These are phyloP conservation scores for Gracilariopsis chorda DNA, from an alignment of 23 red algal genomes.

Conservation along the genomic window DNA sequence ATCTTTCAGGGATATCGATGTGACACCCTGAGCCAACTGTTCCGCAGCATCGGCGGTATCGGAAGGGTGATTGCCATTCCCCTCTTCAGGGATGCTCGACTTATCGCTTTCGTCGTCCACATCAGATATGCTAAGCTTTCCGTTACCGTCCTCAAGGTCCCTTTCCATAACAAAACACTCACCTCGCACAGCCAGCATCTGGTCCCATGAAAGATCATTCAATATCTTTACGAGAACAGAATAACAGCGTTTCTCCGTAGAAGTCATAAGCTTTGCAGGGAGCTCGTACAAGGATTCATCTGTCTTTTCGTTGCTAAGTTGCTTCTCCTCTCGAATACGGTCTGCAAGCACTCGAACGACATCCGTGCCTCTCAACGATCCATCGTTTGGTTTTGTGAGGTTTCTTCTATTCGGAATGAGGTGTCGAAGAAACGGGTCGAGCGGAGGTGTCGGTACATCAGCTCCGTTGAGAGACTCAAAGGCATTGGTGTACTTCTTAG, in stretches of 20 bases:
- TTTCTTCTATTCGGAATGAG: slow-evolving; percentile 67
- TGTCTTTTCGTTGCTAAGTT: slow-evolving; percentile 31
- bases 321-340: slow-evolving; percentile 67
- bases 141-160: slow-evolving; percentile 60
- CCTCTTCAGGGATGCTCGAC: neutral
- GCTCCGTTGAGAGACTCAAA: slow-evolving; percentile 74
- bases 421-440: slow-evolving; percentile 80
- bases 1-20: slow-evolving; percentile 12
- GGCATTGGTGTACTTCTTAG: slow-evolving; percentile 55
- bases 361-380: slow-evolving; percentile 24
- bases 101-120: neutral
- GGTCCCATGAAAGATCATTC: slow-evolving; percentile 87
- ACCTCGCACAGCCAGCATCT: slow-evolving; percentile 74
- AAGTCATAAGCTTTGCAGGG: slow-evolving; percentile 79
- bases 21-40: neutral
- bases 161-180: slow-evolving; percentile 94
- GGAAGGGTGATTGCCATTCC: neutral
- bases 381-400: slow-evolving; percentile 30
- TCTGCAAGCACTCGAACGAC: slow-evolving; percentile 50
- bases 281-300: slow-evolving; percentile 84
- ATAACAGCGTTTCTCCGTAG: slow-evolving; percentile 63
- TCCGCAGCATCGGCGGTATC: neutral
- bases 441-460: slow-evolving; percentile 63
- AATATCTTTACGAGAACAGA: slow-evolving; percentile 85
- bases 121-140: slow-evolving; percentile 13